Base-by-base conservation (phyloP, 495 filamentous ascomycete genomes). In the Podospora conica region DNA sequence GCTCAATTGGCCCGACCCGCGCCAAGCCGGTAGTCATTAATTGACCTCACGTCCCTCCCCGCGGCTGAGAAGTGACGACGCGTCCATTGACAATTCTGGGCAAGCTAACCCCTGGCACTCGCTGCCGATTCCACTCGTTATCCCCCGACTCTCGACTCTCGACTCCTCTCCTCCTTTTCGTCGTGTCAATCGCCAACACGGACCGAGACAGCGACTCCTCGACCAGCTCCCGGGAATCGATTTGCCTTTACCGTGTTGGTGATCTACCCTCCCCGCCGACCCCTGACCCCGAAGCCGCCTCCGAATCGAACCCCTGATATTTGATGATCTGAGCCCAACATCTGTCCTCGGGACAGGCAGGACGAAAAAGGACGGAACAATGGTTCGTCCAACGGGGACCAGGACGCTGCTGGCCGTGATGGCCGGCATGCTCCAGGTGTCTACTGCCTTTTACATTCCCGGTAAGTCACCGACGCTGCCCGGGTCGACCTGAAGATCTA, bases 371-470 rank as follows among this genome's bases (percentile, higher is more conserved):
- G 5, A 65, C 15, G 27, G 55, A 29, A 66, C 22, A 15, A 79
- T 77, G 75, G 74, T 65, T 58, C 66, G 68, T 60, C 60, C 63
- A 55, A 55, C 71, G 55, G 66, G 69, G 62, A 67, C 23, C 21
- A 18, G 73, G 68, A 66, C 73, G 11, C 58, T 75, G 55, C 60
- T 72, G 21, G 67, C 66, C 60, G 70, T 81, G 25, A 33, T 78
- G 53, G 48, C 76, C 53, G 71, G 68, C 20, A 65, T 77, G 55
- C 72, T 66, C 23, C 69, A 72, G 21, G 70, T 62, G n/a, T 61
- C 77, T 23, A 79, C 85, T 62, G 88, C 89, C 28, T 93, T 92
- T 72, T 93, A 93, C 75, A 89, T 93, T 68, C 90, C 90, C 66
- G 90, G 90, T 91, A 82, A 74, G 82, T 53, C 67, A 20, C 23